Base-by-base conservation (phyloP, 2,329 filamentous ascomycete genomes). In the Pleomassaria siparia region DNA sequence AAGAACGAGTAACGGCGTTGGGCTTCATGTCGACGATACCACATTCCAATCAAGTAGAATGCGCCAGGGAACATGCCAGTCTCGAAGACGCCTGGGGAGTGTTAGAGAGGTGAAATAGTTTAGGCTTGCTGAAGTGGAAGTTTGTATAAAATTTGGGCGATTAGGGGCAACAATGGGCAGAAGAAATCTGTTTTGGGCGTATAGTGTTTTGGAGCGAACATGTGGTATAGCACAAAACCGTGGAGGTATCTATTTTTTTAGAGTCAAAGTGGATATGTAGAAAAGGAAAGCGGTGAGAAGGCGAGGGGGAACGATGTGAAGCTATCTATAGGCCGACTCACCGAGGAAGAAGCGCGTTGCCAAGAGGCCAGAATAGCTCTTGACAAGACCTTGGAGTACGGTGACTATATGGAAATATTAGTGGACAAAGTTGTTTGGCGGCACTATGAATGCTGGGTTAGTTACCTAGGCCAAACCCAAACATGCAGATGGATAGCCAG, bases 1-100 rank as follows among this genome's bases (percentile, higher is more conserved):
- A 97, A 97, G 76, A 97, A 91, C 13, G 86, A 88, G 73, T 91
- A 96, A 24, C 94, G 85, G 63, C 90, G 89, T 72, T 97, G 92
- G 2, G 91, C 90, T 72, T 97, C 94, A 36, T 78, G 78, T 50
- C 92, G 84, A 50, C 86, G 85, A 62, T 97, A 99, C 91, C 88
- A 95, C 85, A 92, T 92, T 48, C 88, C 84, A 51, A 91, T 84
- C 7, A 91, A 74, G 63, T 91, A 88, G 64, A 87, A 80, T 4
- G 65, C 50, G 26, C 86, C 87, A 2, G 86, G 86, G 56, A 89
- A 89, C 76, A 79, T 77, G 45, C 76, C 76, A 0, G 74, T 68
- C 44, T 75, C 76, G 47, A 76, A 76, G 1, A 81, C 49, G 4
- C 35, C 35, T 37, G 35, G 15, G n/a, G 3, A 7, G 18, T 37